Evolutionary conservation across 257 asterid genomes (phyloP).

Genomic region (Fraxinus cuspidata): DNA sequence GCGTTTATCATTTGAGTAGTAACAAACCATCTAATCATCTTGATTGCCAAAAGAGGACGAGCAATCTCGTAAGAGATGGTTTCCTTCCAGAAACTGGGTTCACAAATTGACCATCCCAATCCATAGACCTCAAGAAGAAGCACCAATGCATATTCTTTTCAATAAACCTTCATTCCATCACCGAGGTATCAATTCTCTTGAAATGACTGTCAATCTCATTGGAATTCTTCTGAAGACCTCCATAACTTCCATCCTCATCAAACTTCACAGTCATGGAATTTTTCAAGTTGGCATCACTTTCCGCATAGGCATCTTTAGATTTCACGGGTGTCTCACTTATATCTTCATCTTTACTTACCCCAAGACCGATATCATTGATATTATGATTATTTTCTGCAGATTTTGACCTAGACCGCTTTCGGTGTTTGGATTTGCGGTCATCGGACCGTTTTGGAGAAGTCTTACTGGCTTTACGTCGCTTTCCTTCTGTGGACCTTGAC

Average conservation of each 20-base stretch:
- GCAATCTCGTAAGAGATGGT: conserved; percentile 29
- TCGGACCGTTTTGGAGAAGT: conserved; percentile 44
- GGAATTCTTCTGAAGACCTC: conserved; percentile 19
- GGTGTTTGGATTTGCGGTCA: conserved; percentile 55
- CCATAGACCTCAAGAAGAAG: conserved; percentile 37
- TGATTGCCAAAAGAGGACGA: conserved; percentile 37
- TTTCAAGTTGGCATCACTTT: conserved; percentile 31
- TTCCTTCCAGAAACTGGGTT: conserved; percentile 28
- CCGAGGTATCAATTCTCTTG: conserved; percentile 23
- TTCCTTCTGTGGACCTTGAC: conserved; percentile 58
- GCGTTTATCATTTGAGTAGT: conserved; percentile 46
- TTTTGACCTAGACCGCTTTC: conserved; percentile 57
- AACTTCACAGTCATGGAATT: conserved; percentile 32
- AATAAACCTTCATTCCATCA: conserved; percentile 20
- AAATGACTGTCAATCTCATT: conserved; percentile 25
- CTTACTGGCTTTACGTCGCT: conserved; percentile 45
- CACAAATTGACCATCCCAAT: conserved; percentile 30
- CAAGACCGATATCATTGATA: conserved; percentile 29
- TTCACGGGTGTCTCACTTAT: conserved; percentile 40
- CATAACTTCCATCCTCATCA: conserved; percentile 34
- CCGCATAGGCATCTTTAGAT: conserved; percentile 36
- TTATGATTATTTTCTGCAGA: conserved; percentile 49
- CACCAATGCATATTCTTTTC: conserved; percentile 25
- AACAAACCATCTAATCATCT: conserved; percentile 39
- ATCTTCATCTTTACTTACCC: conserved; percentile 45